Conservation (phyloP, 2,329 filamentous ascomycete genomes). For the Calcarisporium arbuscula region DNA sequence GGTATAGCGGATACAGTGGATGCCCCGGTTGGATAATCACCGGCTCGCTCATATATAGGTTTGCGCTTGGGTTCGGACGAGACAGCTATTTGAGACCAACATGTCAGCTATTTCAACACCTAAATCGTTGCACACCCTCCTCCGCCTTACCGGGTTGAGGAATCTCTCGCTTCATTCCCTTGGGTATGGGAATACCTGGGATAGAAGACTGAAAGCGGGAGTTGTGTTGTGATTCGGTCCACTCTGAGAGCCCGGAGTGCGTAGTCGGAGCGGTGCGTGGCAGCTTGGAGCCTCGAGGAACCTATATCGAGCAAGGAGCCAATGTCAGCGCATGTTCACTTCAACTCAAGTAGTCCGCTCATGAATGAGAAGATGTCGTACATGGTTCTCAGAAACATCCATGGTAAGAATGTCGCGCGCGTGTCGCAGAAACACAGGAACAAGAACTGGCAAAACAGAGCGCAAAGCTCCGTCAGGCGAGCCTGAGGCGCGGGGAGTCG, state of each 20-base stretch:
- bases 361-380: constrained; percentile 10
- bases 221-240: constrained; percentile 56
- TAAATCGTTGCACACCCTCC: neutral
- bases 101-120: constrained; percentile 11
- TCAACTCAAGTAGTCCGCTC: constrained; percentile 4
- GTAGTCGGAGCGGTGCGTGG: constrained; percentile 22
- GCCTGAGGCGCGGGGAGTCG: constrained; percentile 18
- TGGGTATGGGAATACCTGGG: constrained; percentile 30
- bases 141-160: constrained; percentile 35
- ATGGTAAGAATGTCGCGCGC: constrained; percentile 19
- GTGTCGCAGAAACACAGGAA: constrained; percentile 16
- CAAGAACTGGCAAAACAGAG: constrained; percentile 26
- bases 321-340: no score
- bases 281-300: no score
- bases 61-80: constrained; percentile 56
- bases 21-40: constrained; percentile 35
- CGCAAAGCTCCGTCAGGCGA: constrained; percentile 28
- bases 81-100: constrained; percentile 30
- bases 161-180: constrained; percentile 46
- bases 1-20: constrained; percentile 34
- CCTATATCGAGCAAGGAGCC: no score
- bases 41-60: constrained; percentile 48
- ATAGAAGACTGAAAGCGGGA: constrained; percentile 39
- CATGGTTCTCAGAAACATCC: constrained; percentile 25
- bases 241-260: constrained; percentile 38